Evolutionary conservation across 2,329 filamentous ascomycete species (phyloP).

Genomic region (Trichothecium roseum): DNA sequence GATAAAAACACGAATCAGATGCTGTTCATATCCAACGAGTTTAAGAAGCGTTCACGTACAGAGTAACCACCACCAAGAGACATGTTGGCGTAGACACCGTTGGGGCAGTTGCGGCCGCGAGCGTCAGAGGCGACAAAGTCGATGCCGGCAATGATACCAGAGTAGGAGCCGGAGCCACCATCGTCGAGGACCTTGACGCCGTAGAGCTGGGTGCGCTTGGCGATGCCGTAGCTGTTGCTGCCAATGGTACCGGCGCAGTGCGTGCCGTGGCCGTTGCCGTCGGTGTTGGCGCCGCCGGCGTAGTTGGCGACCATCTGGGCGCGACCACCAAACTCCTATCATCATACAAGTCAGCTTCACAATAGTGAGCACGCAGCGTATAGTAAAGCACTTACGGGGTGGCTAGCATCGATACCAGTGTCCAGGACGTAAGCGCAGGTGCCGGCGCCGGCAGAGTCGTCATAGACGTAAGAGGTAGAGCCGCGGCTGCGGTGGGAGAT

Average conservation of each 20-base stretch:
- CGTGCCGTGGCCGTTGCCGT: conserved; percentile 26
- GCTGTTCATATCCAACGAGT: no score
- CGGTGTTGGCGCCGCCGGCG: conserved; percentile 8
- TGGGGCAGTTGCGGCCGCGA: conserved; percentile 23
- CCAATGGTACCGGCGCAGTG: conserved; percentile 16
- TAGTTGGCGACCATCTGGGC: conserved; percentile 13
- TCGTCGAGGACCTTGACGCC: conserved; percentile 34
- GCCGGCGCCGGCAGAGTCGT: conserved; percentile 23
- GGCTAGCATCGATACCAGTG: conserved; percentile 26
- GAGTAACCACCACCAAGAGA: conserved; percentile 29
- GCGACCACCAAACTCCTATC: conserved; percentile 14
- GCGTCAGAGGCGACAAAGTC: conserved; percentile 28
- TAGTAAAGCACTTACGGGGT: conserved; percentile 18
- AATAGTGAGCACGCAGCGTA: no score
- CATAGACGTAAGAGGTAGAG: conserved; percentile 22
- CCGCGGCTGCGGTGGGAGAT: conserved; percentile 20
- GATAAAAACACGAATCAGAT: no score
- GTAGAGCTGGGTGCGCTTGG: conserved; percentile 28
- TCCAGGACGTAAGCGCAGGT: conserved; percentile 34
- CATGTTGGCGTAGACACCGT: conserved; percentile 43
- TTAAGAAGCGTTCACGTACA: no score
- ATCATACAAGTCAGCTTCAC: no score
- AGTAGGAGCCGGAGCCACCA: conserved; percentile 20
- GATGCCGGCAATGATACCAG: conserved; percentile 31
- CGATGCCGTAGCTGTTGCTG: conserved; percentile 17